Base-by-base conservation (phyloP, 2,329 filamentous ascomycete genomes). In the Cytospora leucostoma region DNA sequence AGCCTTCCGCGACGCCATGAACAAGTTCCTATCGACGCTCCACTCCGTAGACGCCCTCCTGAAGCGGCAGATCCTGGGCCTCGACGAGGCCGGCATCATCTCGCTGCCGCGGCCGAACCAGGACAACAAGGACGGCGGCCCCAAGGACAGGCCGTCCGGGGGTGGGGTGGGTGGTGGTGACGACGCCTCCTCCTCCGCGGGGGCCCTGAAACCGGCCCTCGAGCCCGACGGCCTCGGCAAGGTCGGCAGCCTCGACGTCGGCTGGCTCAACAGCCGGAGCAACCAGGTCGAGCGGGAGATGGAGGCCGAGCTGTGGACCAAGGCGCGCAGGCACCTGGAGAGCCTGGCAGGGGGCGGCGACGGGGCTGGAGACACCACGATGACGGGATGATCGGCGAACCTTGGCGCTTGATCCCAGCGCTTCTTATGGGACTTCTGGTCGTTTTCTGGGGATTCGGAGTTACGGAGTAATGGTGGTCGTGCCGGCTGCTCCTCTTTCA, bases 181-280 rank as follows among this genome's bases (percentile, higher is more conserved):
- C 52, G 38, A 50, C 57, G 5, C 57, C 67, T n/a, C 60, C 57
- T 4, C 57, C 67, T n/a, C 60, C 57, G 10, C 60, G 71, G 11
- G 75, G n/a, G n/a, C n/a, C 74, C 51, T 85, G 67, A 63, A 63
- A n/a, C 61, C 51, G 7, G 60, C 54, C 2, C 59, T 66, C 35
- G 77, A 86, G 72, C 80, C 87, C 47, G 78, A 85, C 52, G 84
- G 82, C 47, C 76, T 80, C 62, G 85, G 80, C 27, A 80, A 80
- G 69, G 83, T 86, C 38, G 84, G 84, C 11, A 79, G 78, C 34
- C 80, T 97, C 59, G 93, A 97, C 72, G 88, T 96, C 15, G 93
- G 93, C 37, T 94, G 91, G 86, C 77, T 98, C 70, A 98, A 97
- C 73, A 93, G 91, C 70, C 84, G 92, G 63, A 92, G 91, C 66